Evolutionary conservation across 192 early-diverging fungal species (phyloP), one percentile per base, ranked within the genome.

Genomic region (Lobosporangium transversale): DNA sequence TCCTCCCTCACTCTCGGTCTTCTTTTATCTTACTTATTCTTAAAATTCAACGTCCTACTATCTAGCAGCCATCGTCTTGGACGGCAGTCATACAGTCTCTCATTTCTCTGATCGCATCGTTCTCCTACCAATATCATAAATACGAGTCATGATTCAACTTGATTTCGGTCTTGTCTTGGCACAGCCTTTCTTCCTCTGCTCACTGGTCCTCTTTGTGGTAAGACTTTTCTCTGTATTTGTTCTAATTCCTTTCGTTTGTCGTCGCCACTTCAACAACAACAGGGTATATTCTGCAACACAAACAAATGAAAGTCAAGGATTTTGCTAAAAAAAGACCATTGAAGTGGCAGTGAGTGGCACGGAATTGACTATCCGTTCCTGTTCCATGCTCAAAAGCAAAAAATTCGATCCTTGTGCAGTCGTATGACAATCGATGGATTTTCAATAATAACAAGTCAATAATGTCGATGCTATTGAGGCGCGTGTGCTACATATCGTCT

Each of bases 171-270:
- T 66, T 26, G 43, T 74, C 26, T 53, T 74, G 70, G 62, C 70
- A 35, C 70, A 74, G 70, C 62, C 62, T 30, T 59, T 74, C 50
- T 74, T 74, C 50, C 57, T 74, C 36, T 74, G 70, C 50, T 65
- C 70, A 8, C 55, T 74, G 12, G 23, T 74, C 23, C 62, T 74
- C 43, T 59, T 65, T 47, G 36, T 23, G 33, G 70, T 74, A 74
- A 74, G 56, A 36, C 11, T 8, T 48, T 18, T 15, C 31, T 24
- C 35, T 30, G 32, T 35, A 14, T 35, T 32, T 42, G 23, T 9
- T 17, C 2, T 33, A 31, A 2, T 27, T 32, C 18, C 23, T 32
- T 30, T 35, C 23, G 7, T 26, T 52, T 4, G 4, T 30, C 14
- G 24, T 21, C 14, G 17, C 11, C n/a, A 60, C 44, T 15, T 48